Base-by-base conservation (phyloP, 2,329 filamentous ascomycete species). In the Cytospora leucostoma region DNA sequence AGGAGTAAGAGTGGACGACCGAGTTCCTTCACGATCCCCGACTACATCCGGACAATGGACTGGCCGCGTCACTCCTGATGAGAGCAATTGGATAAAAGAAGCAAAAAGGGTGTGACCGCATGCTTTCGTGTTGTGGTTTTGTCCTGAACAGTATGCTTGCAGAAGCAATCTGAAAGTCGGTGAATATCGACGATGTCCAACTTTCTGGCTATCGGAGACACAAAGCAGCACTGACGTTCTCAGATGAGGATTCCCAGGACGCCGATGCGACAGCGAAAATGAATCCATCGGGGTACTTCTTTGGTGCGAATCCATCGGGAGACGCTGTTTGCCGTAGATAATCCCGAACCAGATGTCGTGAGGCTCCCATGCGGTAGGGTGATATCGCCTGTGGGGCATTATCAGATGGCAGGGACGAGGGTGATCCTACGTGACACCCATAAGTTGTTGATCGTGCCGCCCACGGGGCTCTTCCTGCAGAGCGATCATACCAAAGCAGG, bases 321-420 rank as follows among this genome's bases (percentile, higher is more conserved):
- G 51, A 17, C 47, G 49, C 17, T 35, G 21, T 13, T n/a, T 12
- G 44, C 27, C 15, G 7, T 35, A 19, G 54, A 15, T 33, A 33
- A 2, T 34, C 33, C 53, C 37, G 54, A 34, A 47, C n/a, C 10
- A 56, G 38, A 47, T n/a, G 38, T 40, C 27, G 21, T 17, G 38
- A 27, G 19, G 37, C 54, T 52, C 35, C 44, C 40, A 44, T 37
- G 12, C 33, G 19, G 64, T 38, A 58, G 51, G 56, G 64, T 65
- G 47, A 56, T 59, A 59, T 55, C 49, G 35, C 32, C 21, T 44
- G 61, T 65, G 64, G 64, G 44, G 59, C 50, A 52, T 44, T 19
- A n/a, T 52, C 59, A 58, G 57, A 62, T 62, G 51, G n/a, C 40
- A 44, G 5, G 17, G 13, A 61, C 51, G 38, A 61, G 38, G 51